Evolutionary conservation across 2,329 filamentous ascomycete genomes (phyloP), one percentile per base, ranked within the genome.

Genomic region (Mariannaea sp.): DNA sequence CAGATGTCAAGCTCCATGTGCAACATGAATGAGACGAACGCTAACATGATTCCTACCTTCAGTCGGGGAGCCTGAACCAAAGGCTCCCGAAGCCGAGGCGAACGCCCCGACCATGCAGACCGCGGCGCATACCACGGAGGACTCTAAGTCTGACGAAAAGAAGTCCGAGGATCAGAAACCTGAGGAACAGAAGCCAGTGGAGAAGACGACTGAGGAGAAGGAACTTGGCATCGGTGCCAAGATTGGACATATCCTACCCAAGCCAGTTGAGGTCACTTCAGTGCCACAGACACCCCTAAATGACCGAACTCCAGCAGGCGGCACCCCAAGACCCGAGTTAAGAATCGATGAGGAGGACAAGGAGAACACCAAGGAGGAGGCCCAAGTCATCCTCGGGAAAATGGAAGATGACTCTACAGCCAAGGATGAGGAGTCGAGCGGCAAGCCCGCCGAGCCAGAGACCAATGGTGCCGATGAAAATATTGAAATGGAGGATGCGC

Each of bases 211-310:
- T 7, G 60, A 61, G 14, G 62, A 64, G 24, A 51, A 39, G 33
- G 57, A 66, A 39, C 29, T 41, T 13, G 55, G 56, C 19, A 29
- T 44, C 10, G 43, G 49, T 56, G 61, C 46, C 8, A 53, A 58
- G 43, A 41, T 50, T 30, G 52, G 60, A 33, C 57, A 65, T 20
- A 51, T 48, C 1, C 36, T 56, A 17, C 68, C 71, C 7, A 71
- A 70, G 57, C 69, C 71, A 5, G 72, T 72, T 30, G 70, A 74
- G 60, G 59, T 73, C 39, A 64, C 61, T 17, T 71, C 71, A 13
- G 67, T 70, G 7, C 70, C 70, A 14, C 59, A 73, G 58, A 75
- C 71, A 7, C 73, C 74, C 17, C 46, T 72, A 44, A 68, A 72
- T 35, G 60, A 61, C 14, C 53, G 55, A 39, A 73, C 72, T 22